Conservation (phyloP, 805 yeast species). For the Yamadazyma sp. region DNA sequence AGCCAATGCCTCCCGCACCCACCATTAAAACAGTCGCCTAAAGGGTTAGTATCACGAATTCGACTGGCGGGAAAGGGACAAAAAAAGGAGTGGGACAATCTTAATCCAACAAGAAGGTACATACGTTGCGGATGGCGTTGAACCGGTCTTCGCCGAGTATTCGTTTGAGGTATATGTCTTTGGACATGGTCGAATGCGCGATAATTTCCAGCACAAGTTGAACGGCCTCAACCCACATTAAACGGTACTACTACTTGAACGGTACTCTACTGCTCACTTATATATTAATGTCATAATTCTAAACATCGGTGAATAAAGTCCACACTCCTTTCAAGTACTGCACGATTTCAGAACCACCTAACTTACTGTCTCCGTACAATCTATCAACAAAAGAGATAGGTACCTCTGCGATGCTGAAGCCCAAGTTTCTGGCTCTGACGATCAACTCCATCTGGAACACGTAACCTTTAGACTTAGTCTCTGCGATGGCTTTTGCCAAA, state of each 20-base stretch:
- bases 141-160: constrained; percentile 27
- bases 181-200: too few species aligned
- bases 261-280: not conserved
- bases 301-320: constrained; percentile 63
- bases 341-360: constrained; percentile 79
- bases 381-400: constrained; percentile 79
- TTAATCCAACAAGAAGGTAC: too few species aligned
- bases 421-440: constrained; percentile 76
- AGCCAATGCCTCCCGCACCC: constrained; percentile 97
- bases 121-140: constrained; percentile 7
- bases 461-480: constrained; percentile 72
- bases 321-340: constrained; percentile 78
- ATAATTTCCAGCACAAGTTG: too few species aligned
- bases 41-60: constrained; percentile 2
- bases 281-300: too few species aligned
- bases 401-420: constrained; percentile 73
- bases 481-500: constrained; percentile 62
- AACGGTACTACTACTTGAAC: too few species aligned
- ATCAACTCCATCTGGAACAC: constrained; percentile 90
- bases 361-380: constrained; percentile 73
- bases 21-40: constrained; percentile 68
- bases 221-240: too few species aligned
- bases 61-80: not conserved
- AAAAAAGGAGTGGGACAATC: too few species aligned
- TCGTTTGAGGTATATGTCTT: constrained; percentile 39